Conservation (phyloP, 2,329 filamentous ascomycete species). For the Colletotrichum noveboracense region DNA sequence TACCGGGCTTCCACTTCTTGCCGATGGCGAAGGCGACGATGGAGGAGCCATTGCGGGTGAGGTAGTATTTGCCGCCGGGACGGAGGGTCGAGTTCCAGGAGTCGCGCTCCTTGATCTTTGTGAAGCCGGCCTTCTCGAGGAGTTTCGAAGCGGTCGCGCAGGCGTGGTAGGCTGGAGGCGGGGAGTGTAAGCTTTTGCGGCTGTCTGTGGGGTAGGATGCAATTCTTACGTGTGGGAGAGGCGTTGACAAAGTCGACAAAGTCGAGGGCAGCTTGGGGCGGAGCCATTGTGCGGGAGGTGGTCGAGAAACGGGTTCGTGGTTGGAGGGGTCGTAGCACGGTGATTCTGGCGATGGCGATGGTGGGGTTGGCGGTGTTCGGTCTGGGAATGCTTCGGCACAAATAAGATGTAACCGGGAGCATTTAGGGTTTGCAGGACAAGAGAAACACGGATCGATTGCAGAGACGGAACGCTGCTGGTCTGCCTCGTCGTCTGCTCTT, state of each 20-base stretch:
- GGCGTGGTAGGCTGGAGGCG: conserved; percentile 82
- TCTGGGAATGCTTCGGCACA: conserved; percentile 12
- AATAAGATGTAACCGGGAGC: conserved; percentile 5
- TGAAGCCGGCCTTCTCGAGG: conserved; percentile 84
- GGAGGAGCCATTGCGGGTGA: conserved; percentile 91
- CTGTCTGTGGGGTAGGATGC: conserved; percentile 24
- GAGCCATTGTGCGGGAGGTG: conserved; percentile 50
- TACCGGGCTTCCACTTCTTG: conserved; percentile 87
- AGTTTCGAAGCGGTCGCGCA: conserved; percentile 79
- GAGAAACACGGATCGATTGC: background rate
- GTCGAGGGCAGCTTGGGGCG: conserved; percentile 70
- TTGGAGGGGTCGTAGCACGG: conserved; percentile 2
- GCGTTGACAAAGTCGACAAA: conserved; percentile 94
- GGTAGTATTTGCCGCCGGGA: conserved; percentile 93
- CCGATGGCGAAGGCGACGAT: conserved; percentile 93
- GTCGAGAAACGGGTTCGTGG: conserved; percentile 29
- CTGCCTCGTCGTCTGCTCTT: background rate
- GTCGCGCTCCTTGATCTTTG: conserved; percentile 87
- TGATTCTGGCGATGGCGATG: conserved; percentile 9
- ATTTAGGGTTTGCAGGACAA: background rate
- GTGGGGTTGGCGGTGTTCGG: background rate
- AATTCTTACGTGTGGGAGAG: conserved; percentile 82
- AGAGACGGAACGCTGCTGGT: background rate
- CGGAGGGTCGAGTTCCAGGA: conserved; percentile 81
- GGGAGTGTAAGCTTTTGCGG: background rate